Conservation (phyloP, 2,329 filamentous ascomycete genomes). For the Coniochaeta ligniaria region DNA sequence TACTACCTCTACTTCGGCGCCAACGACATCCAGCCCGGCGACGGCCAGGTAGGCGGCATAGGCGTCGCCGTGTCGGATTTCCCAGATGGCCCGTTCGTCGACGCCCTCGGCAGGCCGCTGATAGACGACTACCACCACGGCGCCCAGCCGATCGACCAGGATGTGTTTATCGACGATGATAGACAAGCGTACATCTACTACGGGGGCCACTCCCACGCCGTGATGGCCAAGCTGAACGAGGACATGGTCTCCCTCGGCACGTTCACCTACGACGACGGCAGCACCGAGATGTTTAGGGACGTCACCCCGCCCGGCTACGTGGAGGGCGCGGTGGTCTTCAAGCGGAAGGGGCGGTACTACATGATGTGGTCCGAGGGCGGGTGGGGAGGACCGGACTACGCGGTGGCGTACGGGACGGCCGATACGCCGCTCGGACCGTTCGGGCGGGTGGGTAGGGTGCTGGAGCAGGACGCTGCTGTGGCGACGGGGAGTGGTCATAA, state of each 20-base stretch:
- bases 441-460: constrained; percentile 26
- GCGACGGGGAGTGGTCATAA: constrained; percentile 31
- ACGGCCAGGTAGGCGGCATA: constrained; percentile 27
- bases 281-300: constrained; percentile 24
- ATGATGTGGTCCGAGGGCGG: constrained; percentile 36
- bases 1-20: constrained; percentile 45
- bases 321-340: constrained; percentile 35
- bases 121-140: constrained; percentile 35
- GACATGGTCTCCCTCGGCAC: constrained; percentile 35
- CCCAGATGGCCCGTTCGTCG: constrained; percentile 31
- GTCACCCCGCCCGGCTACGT: constrained; percentile 39
- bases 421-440: constrained; percentile 34
- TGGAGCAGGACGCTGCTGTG: constrained; percentile 24
- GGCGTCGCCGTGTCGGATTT: constrained; percentile 29
- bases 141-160: constrained; percentile 40
- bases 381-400: constrained; percentile 38
- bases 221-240: constrained; percentile 32
- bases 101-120: constrained; percentile 32
- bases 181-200: constrained; percentile 35
- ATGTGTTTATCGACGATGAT: constrained; percentile 33
- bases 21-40: constrained; percentile 33
- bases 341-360: constrained; percentile 32
- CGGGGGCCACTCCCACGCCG: constrained; percentile 32
- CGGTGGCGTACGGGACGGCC: constrained; percentile 34
- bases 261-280: constrained; percentile 31